Conservation (phyloP, 164 flowering plant species). For the Vitis rotundifolia region DNA sequence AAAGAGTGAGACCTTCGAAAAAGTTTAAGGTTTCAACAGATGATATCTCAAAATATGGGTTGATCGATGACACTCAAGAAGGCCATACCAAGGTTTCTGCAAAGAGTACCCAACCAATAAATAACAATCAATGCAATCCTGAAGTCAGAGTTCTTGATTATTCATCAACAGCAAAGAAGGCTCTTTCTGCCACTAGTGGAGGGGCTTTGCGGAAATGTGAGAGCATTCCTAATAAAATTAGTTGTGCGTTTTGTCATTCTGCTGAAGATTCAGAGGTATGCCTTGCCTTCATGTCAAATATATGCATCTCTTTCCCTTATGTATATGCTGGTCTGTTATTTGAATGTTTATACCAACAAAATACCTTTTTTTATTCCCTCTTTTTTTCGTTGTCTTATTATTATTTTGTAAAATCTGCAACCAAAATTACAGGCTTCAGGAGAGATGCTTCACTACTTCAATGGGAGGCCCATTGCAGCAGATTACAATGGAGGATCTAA, state of each 20-base stretch:
- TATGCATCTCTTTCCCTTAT: not conserved
- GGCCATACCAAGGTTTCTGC: constrained; percentile 10
- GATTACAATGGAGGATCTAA: constrained; percentile 43
- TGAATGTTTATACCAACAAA: not conserved
- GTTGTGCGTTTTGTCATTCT: constrained; percentile 85
- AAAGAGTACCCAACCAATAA: constrained; percentile 15
- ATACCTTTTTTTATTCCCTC: not conserved
- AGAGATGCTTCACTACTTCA: constrained; percentile 65
- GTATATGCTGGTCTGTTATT: not conserved
- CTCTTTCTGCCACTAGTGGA: constrained; percentile 13
- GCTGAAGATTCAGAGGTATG: constrained; percentile 69
- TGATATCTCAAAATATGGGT: constrained; percentile 13
- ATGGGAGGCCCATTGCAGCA: constrained; percentile 64
- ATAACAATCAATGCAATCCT: constrained; percentile 7
- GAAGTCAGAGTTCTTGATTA: constrained; percentile 8
- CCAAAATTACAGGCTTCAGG: constrained; percentile 64
- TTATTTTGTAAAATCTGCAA: constrained; percentile 1
- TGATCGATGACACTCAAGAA: constrained; percentile 11
- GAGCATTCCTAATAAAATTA: constrained; percentile 18
- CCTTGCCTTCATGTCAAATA: not conserved
- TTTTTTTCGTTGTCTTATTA: too few relatives aligned
- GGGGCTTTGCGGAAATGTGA: constrained; percentile 45
- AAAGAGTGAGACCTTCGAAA: constrained; percentile 14
- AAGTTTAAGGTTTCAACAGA: constrained; percentile 27
- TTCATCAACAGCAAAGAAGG: constrained; percentile 19